A percentile compares a stretch with the other conserved stretches of the same genome.
Conservation (phyloP, 306 rosid species). For the Sesbania bispinosa region DNA sequence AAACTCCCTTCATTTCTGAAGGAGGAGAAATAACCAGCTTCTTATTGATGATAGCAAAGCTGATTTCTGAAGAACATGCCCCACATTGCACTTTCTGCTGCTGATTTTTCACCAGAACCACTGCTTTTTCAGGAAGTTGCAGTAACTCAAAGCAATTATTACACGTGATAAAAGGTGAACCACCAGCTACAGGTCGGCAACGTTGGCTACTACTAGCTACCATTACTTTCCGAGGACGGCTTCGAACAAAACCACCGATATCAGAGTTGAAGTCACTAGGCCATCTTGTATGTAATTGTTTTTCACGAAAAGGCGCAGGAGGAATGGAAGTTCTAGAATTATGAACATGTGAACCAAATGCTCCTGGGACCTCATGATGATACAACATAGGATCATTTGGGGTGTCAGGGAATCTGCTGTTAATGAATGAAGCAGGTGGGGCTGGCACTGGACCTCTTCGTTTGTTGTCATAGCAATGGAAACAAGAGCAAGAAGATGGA, state of each 20-base stretch:
- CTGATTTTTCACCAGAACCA: constrained; percentile 39
- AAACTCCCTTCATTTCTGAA: constrained; percentile 37
- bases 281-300: constrained; percentile 64
- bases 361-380: constrained; percentile 50
- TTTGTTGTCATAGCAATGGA: constrained; percentile 66
- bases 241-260: constrained; percentile 40
- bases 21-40: constrained; percentile 59
- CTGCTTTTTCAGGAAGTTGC: constrained; percentile 64
- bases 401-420: constrained; percentile 54
- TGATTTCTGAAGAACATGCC: constrained; percentile 68
- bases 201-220: constrained; percentile 49
- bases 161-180: constrained; percentile 88
- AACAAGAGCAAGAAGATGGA: constrained; percentile 82
- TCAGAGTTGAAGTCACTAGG: constrained; percentile 73
- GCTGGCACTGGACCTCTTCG: constrained; percentile 47
- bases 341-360: constrained; percentile 51
- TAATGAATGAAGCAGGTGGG: constrained; percentile 46
- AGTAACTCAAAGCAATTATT: constrained; percentile 75
- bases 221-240: constrained; percentile 56
- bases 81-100: constrained; percentile 78
- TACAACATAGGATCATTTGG: constrained; percentile 58
- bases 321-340: constrained; percentile 50
- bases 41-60: constrained; percentile 48
- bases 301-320: constrained; percentile 37
- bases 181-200: constrained; percentile 74